Evolutionary conservation across 2,329 filamentous ascomycete species (phyloP).

Genomic region (Pestalotiopsis sp.): DNA sequence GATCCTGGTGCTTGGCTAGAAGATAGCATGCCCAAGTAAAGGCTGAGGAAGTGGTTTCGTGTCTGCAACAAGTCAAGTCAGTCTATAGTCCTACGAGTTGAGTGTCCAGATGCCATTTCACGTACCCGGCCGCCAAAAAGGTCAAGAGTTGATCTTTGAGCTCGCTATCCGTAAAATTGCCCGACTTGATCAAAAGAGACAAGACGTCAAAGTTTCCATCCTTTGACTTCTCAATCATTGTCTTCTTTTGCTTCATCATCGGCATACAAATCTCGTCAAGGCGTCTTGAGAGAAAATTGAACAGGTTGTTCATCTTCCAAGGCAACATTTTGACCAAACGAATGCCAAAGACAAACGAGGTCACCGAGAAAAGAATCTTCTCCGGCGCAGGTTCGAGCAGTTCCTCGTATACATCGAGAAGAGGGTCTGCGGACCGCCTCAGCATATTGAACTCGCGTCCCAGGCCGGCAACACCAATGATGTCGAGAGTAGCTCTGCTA

Average conservation of each 20-base stretch:
- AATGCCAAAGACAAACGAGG: slow-evolving; percentile 37
- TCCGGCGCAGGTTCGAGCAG: slow-evolving; percentile 43
- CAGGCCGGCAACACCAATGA: slow-evolving; percentile 61
- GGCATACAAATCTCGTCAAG: slow-evolving; percentile 42
- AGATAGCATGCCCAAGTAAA: slow-evolving; percentile 65
- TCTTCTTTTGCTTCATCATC: slow-evolving; percentile 50
- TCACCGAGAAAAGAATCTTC: slow-evolving; percentile 40
- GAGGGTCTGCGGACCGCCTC: slow-evolving; percentile 37
- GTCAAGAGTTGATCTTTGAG: slow-evolving; percentile 58
- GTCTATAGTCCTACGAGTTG: slow-evolving; percentile 27
- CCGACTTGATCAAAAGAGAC: slow-evolving; percentile 54
- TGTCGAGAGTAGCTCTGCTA: slow-evolving; percentile 58
- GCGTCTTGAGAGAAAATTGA: slow-evolving; percentile 35
- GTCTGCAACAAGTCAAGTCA: slow-evolving; percentile 29
- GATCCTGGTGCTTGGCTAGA: slow-evolving; percentile 58
- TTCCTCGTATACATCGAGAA: slow-evolving; percentile 44
- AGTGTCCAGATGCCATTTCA: slow-evolving; percentile 32
- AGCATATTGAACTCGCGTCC: slow-evolving; percentile 53
- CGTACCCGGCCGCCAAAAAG: slow-evolving; percentile 55
- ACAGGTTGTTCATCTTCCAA: slow-evolving; percentile 45
- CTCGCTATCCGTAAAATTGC: slow-evolving; percentile 53
- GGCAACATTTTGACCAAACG: slow-evolving; percentile 42
- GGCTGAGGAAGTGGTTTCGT: slow-evolving; percentile 67
- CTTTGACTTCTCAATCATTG: slow-evolving; percentile 40
- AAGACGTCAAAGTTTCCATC: slow-evolving; percentile 60